Conservation (phyloP, 495 filamentous ascomycete genomes). For the Immersiella caudata region DNA sequence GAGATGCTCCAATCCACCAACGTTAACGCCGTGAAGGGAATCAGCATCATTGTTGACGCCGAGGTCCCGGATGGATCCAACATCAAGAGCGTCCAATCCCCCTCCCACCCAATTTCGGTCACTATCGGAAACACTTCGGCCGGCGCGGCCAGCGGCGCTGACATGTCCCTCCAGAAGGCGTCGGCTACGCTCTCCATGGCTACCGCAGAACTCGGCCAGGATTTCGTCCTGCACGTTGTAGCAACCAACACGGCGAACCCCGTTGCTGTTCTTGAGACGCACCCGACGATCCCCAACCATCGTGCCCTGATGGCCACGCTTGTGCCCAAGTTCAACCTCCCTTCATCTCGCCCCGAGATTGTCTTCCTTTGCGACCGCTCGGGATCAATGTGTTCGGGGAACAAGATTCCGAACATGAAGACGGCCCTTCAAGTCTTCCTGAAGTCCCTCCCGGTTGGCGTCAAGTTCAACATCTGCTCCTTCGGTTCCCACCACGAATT, state of each 20-base stretch:
- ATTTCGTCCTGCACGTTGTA: conserved; percentile 60
- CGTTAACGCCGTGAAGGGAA: conserved; percentile 40
- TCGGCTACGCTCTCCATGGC: conserved; percentile 62
- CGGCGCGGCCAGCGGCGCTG: conserved; percentile 37
- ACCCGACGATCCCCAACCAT: conserved; percentile 62
- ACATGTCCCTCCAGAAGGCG: conserved; percentile 57
- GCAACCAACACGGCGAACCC: conserved; percentile 59
- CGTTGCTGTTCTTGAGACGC: conserved; percentile 63
- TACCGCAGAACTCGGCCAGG: conserved; percentile 49
- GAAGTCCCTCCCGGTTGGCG: conserved; percentile 66
- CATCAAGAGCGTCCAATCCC: conserved; percentile 63
- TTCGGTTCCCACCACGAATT: conserved; percentile 60
- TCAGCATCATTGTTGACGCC: conserved; percentile 63
- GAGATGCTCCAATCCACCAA: conserved; percentile 24
- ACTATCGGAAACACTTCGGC: conserved; percentile 60
- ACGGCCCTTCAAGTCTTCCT: conserved; percentile 68
- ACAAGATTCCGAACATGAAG: conserved; percentile 57
- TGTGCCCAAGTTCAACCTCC: conserved; percentile 66
- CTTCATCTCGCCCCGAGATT: conserved; percentile 59
- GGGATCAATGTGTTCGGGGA: conserved; percentile 58
- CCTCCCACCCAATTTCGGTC: conserved; percentile 68
- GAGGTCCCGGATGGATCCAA: conserved; percentile 56
- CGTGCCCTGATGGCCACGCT: conserved; percentile 68
- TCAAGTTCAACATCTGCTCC: conserved; percentile 75
- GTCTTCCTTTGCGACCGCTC: conserved; percentile 73